Conservation (phyloP, 2,329 filamentous ascomycete species). For the Fusarium circinatum region DNA sequence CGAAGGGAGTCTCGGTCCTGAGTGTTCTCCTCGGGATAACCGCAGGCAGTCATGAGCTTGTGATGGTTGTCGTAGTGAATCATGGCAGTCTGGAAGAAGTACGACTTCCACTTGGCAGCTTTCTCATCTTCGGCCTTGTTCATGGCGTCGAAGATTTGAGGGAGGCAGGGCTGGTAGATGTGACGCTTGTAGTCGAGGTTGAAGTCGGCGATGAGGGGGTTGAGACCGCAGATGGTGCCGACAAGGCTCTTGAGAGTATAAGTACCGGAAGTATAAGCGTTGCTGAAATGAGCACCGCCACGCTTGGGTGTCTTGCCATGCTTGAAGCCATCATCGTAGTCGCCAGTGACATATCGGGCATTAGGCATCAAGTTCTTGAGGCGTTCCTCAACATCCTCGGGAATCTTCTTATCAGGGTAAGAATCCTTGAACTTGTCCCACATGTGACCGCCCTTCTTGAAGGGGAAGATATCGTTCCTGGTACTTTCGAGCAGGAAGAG, state of each 20-base stretch:
- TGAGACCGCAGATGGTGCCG: conserved; percentile 55
- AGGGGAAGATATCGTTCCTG: conserved; percentile 56
- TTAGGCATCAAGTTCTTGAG: conserved; percentile 45
- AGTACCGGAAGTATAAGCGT: conserved; percentile 54
- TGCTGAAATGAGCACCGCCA: conserved; percentile 54
- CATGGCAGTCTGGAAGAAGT: conserved; percentile 49
- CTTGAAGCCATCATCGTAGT: conserved; percentile 50
- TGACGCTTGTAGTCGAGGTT: conserved; percentile 55
- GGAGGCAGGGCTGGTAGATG: conserved; percentile 57
- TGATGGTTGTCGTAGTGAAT: conserved; percentile 49
- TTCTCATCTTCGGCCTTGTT: conserved; percentile 40
- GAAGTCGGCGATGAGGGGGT: conserved; percentile 54
- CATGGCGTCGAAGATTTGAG: conserved; percentile 51
- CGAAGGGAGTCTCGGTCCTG: conserved; percentile 46
- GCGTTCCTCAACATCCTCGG: conserved; percentile 43
- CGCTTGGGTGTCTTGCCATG: conserved; percentile 37
- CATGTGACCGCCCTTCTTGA: conserved; percentile 54
- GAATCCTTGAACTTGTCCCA: conserved; percentile 49
- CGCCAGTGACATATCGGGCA: conserved; percentile 49
- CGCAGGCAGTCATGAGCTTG: conserved; percentile 46
- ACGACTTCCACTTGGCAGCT: conserved; percentile 45
- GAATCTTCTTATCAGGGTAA: conserved; percentile 46
- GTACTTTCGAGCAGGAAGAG: conserved; percentile 57
- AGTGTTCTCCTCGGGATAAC: conserved; percentile 43
- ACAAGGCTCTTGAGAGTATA: conserved; percentile 57